These are phyloP conservation scores for Hippophae tibetana DNA, from an alignment of 306 rosid species.

Conservation along the genomic window DNA sequence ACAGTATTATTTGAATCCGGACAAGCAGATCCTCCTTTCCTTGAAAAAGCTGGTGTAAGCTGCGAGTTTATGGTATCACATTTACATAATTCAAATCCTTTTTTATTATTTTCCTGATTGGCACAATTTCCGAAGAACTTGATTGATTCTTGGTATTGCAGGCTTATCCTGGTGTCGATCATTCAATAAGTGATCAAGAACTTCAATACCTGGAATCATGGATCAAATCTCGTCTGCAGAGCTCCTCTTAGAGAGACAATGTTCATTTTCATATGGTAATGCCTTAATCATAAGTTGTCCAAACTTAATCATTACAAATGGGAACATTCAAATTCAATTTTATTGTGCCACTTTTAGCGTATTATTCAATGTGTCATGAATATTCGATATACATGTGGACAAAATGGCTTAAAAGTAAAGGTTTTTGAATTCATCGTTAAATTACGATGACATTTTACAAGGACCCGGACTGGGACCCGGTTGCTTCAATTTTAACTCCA, in stretches of 20 bases:
- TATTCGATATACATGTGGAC: no score
- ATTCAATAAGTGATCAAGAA: slow-evolving; percentile 58
- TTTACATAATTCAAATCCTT: slow-evolving; percentile 7
- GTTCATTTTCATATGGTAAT: neutral
- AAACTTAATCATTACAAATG: no score
- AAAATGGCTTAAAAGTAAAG: no score
- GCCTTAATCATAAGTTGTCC: no score
- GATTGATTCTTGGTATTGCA: slow-evolving; percentile 13
- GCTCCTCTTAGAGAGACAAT: slow-evolving; percentile 35
- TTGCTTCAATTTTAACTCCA: no score
- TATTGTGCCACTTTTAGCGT: no score
- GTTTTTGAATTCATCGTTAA: no score
- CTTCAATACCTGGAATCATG: slow-evolving; percentile 56
- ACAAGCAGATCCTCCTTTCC: slow-evolving; percentile 71
- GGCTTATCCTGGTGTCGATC: slow-evolving; percentile 71
- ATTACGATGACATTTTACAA: no score
- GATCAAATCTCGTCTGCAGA: slow-evolving; percentile 54
- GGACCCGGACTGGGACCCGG: no score
- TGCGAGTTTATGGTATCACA: slow-evolving; percentile 57
- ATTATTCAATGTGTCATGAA: no score
- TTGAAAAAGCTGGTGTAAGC: slow-evolving; percentile 44
- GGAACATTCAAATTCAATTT: no score
- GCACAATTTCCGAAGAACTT: slow-evolving; percentile 8
- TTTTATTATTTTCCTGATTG: neutral
- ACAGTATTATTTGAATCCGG: slow-evolving; percentile 75